Evolutionary conservation across 306 rosid genomes (phyloP), one percentile per base, ranked within the genome.

Genomic region (Glycine tomentella): DNA sequence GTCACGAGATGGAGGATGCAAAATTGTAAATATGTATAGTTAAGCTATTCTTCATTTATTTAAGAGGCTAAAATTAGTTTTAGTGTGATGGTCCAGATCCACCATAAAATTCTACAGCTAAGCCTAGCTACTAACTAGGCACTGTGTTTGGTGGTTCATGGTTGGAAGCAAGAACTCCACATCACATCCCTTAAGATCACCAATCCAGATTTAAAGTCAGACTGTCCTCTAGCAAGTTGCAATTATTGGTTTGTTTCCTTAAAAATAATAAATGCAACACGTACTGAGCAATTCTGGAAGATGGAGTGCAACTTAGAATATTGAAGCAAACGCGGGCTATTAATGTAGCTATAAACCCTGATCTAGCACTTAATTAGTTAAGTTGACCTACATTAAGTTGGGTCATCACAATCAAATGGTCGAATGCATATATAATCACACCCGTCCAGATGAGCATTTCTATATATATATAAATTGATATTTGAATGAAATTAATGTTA

Each of bases 81-180:
- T 52, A 57, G 34, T 16, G 63, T 16, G 34, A 57, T 17, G 52
- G 75, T 69, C 73, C 76, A 82, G 44, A 48, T 8, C 20, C 74
- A 10, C 13, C 49, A 17, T 20, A 73, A 9, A 66, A 20, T 42
- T 55, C 31, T 51, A 51, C 58, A 80, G 78, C 87, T 77, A 74
- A 85, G 90, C 68, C 86, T n/a, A n/a, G n/a, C n/a, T 85, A 78
- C 20, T 72, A 51, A 72, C 13, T 83, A 69, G 89, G 83, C 72
- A 85, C 82, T 78, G 81, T 85, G 78, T 83, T 77, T 80, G 78
- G 86, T 25, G 31, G 31, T 25, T 25, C 31, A 25, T 80, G n/a
- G 46, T 82, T 81, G 77, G 65, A 82, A 82, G 81, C 86, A 74
- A 72, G 76, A 67, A 61, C 82, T 73, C 84, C 78, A 63, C 83